phyloP scores from a whole-genome alignment of 2,329 filamentous ascomycete species.

The Gaeumannomyces tritici region DNA sequence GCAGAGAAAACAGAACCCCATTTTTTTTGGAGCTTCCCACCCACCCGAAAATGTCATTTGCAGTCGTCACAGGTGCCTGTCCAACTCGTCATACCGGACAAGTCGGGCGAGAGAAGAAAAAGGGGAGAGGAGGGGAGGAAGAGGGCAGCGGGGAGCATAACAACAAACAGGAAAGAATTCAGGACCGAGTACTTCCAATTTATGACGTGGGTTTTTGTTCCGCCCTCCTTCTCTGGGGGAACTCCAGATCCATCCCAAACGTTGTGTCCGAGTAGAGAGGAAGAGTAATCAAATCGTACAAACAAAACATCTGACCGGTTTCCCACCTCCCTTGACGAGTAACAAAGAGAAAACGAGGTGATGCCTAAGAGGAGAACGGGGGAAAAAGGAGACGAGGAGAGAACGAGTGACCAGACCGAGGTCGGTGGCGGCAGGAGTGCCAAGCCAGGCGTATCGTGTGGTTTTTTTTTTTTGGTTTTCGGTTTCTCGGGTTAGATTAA shows the following conservation, averaged over 20 bases:
- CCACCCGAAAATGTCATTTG: neutral
- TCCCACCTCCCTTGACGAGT: slow-evolving; percentile 1
- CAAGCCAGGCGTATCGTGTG: neutral
- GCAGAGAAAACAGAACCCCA: neutral
- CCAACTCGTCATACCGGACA: neutral
- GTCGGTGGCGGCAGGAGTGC: neutral
- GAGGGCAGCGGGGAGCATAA: neutral
- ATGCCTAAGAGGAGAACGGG: neutral
- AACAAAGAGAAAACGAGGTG: slow-evolving; percentile 1
- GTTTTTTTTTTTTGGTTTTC: neutral
- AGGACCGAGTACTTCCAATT: neutral
- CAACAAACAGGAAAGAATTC: neutral
- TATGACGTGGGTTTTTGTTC: neutral
- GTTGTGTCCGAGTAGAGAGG: slow-evolving; percentile 3
- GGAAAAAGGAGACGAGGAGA: neutral
- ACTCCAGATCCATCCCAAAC: neutral
- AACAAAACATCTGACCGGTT: slow-evolving; percentile 2
- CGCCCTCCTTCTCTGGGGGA: neutral
- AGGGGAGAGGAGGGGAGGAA: neutral
- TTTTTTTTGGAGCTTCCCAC: neutral
- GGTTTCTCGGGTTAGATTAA: slow-evolving; percentile 1
- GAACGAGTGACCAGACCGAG: neutral
- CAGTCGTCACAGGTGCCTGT: neutral
- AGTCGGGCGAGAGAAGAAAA: neutral
- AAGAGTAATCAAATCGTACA: slow-evolving; percentile 3